These are phyloP conservation scores for Collybia sordida DNA, from an alignment of 768 basidiomycete genomes.

Conservation along the genomic window DNA sequence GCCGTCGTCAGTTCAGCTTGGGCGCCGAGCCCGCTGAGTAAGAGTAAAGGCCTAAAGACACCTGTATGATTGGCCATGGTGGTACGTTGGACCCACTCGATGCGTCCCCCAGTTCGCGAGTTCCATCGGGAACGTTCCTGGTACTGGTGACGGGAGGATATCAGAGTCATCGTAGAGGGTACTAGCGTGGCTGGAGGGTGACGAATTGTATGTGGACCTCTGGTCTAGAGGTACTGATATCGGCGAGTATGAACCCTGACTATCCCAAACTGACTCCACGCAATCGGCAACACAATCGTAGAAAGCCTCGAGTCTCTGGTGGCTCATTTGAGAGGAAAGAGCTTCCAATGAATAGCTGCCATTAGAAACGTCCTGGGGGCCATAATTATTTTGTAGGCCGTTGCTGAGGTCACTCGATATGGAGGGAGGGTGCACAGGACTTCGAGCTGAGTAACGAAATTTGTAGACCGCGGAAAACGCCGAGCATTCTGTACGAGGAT, in stretches of 20 bases:
- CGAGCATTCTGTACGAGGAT: conserved; percentile 22
- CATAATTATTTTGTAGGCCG: conserved; percentile 6
- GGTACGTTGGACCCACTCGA: no score
- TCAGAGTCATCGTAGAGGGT: conserved; percentile 14
- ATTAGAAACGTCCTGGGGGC: conserved; percentile 13
- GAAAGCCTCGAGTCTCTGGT: conserved; percentile 10
- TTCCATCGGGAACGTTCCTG: conserved; percentile 28
- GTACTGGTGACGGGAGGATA: conserved; percentile 16
- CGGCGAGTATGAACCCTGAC: conserved; percentile 10
- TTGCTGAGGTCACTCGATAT: conserved; percentile 8
- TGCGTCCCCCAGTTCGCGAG: conserved; percentile 31
- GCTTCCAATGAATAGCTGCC: conserved; percentile 16
- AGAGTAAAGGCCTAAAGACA: no score
- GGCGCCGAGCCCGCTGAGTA: no score
- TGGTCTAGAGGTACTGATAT: conserved; percentile 5
- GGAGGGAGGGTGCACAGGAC: conserved; percentile 10
- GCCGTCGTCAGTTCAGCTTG: no score
- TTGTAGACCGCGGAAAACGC: conserved; percentile 62
- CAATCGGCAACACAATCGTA: conserved; percentile 9
- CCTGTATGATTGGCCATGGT: no score
- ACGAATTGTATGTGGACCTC: conserved; percentile 9
- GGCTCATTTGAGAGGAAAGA: conserved; percentile 4
- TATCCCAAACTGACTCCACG: conserved; percentile 10
- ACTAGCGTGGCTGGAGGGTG: conserved; percentile 5
- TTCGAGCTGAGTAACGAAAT: conserved; percentile 41